These are phyloP conservation scores for Scedosporium dehoogii DNA, from an alignment of 2,329 filamentous ascomycete genomes.

Conservation along the genomic window DNA sequence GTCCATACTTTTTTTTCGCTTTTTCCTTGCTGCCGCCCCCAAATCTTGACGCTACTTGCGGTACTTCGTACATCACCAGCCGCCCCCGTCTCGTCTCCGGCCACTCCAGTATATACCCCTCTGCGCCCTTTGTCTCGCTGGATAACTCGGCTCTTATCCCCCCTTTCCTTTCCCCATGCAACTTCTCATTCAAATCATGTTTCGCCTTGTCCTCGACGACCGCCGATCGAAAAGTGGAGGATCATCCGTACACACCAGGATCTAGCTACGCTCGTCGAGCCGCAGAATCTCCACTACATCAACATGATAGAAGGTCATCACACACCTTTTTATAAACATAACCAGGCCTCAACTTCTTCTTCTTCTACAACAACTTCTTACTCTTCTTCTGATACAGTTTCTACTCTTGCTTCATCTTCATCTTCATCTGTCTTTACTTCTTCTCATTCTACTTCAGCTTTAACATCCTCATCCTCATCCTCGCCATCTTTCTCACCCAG, in stretches of 20 bases:
- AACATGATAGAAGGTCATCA: constrained; percentile 4
- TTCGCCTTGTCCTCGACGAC: constrained; percentile 4
- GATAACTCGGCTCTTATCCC: not conserved
- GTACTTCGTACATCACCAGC: constrained; percentile 4
- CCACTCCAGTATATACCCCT: constrained; percentile 5
- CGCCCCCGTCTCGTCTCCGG: constrained; percentile 2
- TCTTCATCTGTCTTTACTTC: constrained; percentile 8
- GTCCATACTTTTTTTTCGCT: not conserved
- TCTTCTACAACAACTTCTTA: constrained; percentile 2
- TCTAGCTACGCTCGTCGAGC: not conserved
- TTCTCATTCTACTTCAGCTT: constrained; percentile 17
- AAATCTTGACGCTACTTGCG: constrained; percentile 2
- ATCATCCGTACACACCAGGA: not conserved
- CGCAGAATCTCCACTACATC: not conserved
- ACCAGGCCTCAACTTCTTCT: constrained; percentile 2
- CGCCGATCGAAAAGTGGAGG: constrained; percentile 4
- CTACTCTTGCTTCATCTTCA: not conserved
- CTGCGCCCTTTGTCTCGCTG: not conserved
- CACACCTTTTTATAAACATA: constrained; percentile 7
- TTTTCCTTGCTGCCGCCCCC: not conserved
- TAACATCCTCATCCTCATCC: constrained; percentile 8
- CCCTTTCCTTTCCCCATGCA: constrained; percentile 2
- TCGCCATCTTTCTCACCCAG: not conserved
- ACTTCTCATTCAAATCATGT: constrained; percentile 6
- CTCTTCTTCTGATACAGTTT: constrained; percentile 10